A percentile compares a stretch with the other conserved stretches of the same genome.
Evolutionary conservation across 768 basidiomycete species (phyloP).

Genomic region (Suillus tomentosus): DNA sequence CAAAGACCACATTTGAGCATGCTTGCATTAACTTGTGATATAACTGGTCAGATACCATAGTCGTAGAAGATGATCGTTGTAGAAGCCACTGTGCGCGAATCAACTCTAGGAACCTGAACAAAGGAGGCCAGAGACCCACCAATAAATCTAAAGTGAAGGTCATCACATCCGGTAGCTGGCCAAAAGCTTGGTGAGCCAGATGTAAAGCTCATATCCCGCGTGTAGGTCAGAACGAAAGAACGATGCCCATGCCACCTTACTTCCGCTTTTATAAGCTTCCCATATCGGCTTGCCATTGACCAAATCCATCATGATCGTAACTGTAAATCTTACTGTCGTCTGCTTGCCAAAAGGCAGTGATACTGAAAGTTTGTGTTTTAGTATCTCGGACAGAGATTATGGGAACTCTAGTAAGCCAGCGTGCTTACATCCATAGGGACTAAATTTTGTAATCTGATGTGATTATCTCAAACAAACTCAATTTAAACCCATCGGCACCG

Average conservation of each 20-base stretch:
- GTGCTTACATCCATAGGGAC: neutral
- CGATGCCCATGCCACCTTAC: neutral
- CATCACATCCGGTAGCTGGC: neutral
- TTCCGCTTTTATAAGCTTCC: too few relatives aligned
- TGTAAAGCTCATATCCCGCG: neutral
- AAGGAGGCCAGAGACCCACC: neutral
- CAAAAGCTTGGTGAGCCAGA: neutral
- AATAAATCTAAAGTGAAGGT: neutral
- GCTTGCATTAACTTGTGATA: neutral
- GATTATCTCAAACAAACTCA: too few relatives aligned
- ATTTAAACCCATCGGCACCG: neutral
- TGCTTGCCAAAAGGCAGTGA: too few relatives aligned
- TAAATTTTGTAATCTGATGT: neutral
- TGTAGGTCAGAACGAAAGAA: neutral
- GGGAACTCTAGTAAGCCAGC: too few relatives aligned
- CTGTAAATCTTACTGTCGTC: too few relatives aligned
- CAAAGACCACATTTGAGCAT: neutral
- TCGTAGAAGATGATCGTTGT: conserved; percentile 4
- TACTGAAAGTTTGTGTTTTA: too few relatives aligned
- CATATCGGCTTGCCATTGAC: neutral
- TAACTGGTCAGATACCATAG: neutral
- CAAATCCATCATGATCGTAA: too few relatives aligned
- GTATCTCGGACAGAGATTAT: too few relatives aligned
- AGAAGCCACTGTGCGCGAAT: conserved; percentile 1
- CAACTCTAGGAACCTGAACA: neutral